Evolutionary conservation across 2,329 filamentous ascomycete species (phyloP), one percentile per base, ranked within the genome.

Genomic region (Aspergillus ochraceoroseus): DNA sequence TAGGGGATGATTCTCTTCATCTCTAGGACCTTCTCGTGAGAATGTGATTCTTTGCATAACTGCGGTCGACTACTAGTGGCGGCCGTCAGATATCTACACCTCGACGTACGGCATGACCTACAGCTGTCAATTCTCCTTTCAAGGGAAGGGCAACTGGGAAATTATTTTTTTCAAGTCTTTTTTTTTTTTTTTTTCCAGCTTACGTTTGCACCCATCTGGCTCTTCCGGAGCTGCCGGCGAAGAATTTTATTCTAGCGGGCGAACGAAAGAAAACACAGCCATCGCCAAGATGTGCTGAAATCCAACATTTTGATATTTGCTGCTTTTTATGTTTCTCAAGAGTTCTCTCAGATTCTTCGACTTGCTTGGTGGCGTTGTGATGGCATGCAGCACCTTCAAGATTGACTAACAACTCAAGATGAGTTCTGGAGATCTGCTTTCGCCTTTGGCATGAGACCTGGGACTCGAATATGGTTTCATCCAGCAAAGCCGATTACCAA

Each of bases 191-290:
- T n/a, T 41, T 13, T 22, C 39, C 35, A 34, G 30, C 30, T 44
- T 42, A 37, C 38, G 35, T 36, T 30, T 41, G 32, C 18, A 29
- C 20, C 22, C 41, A 34, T 34, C 27, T 26, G 38, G 35, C 27
- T 27, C 9, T 41, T 41, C 27, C 29, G 38, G 49, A 40, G 36
- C 41, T 44, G 39, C 47, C 34, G 27, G 18, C 35, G 26, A 48
- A 38, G 23, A 27, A 36, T 46, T 27, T 36, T 25, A 39, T 44
- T 46, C 32, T 33, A 37, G 32, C 43, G 23, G 39, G 38, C 29
- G 28, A 37, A 41, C 47, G 36, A 41, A 49, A 36, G 35, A 51
- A 34, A 48, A 32, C 19, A 42, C 26, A 25, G 41, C 43, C 41
- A 41, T 47, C 41, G 32, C 32, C 31, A 13, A 41, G 28, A 43